These are phyloP conservation scores for Dryas drummondii DNA, from an alignment of 306 rosid genomes.

Conservation along the genomic window DNA sequence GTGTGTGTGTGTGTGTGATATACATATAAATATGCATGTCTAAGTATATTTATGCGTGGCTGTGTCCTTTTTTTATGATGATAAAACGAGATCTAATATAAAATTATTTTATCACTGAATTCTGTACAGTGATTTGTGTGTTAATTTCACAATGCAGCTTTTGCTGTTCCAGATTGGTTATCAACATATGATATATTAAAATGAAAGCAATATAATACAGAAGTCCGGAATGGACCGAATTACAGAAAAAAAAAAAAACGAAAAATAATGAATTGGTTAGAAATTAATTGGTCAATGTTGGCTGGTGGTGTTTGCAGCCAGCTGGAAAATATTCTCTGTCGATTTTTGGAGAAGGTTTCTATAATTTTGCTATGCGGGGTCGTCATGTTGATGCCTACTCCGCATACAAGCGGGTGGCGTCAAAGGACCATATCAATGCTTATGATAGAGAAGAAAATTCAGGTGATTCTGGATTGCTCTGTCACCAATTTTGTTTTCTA, in stretches of 20 bases:
- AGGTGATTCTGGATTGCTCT: constrained; percentile 39
- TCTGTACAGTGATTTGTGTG: neutral
- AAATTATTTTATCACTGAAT: neutral
- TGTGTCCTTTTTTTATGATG: too few relatives aligned
- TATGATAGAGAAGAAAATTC: constrained; percentile 48
- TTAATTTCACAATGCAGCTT: neutral
- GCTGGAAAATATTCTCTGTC: constrained; percentile 17
- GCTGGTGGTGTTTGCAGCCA: constrained; percentile 25
- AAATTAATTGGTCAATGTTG: neutral
- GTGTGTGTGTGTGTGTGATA: too few relatives aligned
- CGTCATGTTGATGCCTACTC: constrained; percentile 36
- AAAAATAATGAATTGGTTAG: neutral
- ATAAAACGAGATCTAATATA: neutral
- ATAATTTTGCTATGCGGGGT: constrained; percentile 61
- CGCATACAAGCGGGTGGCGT: constrained; percentile 46
- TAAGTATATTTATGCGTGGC: too few relatives aligned
- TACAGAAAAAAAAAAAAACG: neutral
- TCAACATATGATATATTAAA: too few relatives aligned
- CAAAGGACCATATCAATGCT: constrained; percentile 41
- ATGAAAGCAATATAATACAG: neutral
- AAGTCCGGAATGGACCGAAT: neutral
- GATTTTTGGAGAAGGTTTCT: constrained; percentile 33
- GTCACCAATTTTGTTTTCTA: neutral
- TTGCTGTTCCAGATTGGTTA: neutral
- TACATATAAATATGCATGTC: too few relatives aligned